phyloP scores from a whole-genome alignment of 2,329 filamentous ascomycete genomes.

The Cordyceps tenuipes region DNA sequence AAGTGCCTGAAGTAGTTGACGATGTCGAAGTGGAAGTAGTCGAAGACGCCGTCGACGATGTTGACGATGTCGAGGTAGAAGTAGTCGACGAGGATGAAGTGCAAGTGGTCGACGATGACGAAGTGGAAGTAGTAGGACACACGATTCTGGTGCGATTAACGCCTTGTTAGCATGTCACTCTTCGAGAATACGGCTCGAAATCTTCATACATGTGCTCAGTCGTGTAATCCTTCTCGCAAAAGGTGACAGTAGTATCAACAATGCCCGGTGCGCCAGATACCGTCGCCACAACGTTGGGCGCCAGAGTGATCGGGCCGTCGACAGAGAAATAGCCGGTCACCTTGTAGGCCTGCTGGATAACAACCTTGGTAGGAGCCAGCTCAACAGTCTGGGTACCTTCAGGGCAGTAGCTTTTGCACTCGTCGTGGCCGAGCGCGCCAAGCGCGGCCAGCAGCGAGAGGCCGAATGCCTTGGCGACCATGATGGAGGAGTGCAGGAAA shows the following conservation, averaged over 20 bases:
- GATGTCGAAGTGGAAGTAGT: too few species aligned
- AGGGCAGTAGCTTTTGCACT: background rate
- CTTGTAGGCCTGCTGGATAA: background rate
- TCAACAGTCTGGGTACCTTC: background rate
- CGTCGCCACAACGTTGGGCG: background rate
- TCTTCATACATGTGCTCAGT: background rate
- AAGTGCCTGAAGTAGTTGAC: too few species aligned
- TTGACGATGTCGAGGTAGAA: background rate
- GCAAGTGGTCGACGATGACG: background rate
- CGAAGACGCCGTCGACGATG: too few species aligned
- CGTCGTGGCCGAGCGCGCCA: background rate
- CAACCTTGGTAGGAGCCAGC: background rate
- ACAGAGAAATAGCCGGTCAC: conserved; percentile 6
- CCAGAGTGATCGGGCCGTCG: conserved; percentile 1
- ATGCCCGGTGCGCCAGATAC: conserved; percentile 2
- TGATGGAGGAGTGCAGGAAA: background rate
- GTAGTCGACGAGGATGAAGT: background rate
- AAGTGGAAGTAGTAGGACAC: background rate
- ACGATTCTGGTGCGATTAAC: background rate
- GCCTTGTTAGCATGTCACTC: background rate
- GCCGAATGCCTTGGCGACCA: conserved; percentile 5
- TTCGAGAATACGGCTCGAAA: background rate
- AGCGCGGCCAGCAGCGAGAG: background rate
- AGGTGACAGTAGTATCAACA: conserved; percentile 3
- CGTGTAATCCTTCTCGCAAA: background rate